Evolutionary conservation across 805 yeast genomes (phyloP).

Genomic region (Maudiozyma saulgeensis): DNA sequence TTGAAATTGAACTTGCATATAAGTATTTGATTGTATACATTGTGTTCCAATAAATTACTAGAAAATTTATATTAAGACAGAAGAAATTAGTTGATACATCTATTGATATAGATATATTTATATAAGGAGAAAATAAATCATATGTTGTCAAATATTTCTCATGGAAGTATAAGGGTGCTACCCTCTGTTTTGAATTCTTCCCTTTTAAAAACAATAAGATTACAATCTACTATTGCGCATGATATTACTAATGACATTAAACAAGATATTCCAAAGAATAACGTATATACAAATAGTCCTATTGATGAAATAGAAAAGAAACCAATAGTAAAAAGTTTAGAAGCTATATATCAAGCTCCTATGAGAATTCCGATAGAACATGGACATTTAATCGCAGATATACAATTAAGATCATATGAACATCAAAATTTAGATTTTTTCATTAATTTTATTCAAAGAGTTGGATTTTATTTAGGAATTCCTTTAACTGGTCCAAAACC

Average conservation of each 20-base stretch:
- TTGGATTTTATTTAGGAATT: conserved; percentile 81
- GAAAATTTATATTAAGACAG: too few species aligned
- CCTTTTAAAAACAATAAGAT: neutral
- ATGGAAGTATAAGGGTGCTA: neutral
- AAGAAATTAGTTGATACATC: neutral
- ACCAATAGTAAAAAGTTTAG: conserved; percentile 80
- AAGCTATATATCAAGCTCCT: conserved; percentile 74
- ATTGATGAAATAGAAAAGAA: conserved; percentile 10
- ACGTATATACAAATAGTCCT: neutral
- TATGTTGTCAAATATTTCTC: neutral
- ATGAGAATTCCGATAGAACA: conserved; percentile 54
- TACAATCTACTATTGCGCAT: neutral
- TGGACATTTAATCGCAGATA: conserved; percentile 70
- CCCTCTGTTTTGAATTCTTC: neutral
- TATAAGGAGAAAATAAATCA: too few species aligned
- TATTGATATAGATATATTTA: too few species aligned
- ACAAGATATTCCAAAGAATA: neutral
- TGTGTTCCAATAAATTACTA: too few species aligned
- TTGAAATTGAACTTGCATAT: too few species aligned
- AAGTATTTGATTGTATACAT: too few species aligned
- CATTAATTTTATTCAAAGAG: conserved; percentile 79
- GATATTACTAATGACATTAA: neutral
- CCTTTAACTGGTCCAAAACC: conserved; percentile 73
- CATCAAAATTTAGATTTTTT: conserved; percentile 62
- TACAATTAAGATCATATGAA: conserved; percentile 65